These are phyloP conservation scores for Amanita pseudoporphyria DNA, from an alignment of 768 basidiomycete genomes.

Conservation along the genomic window DNA sequence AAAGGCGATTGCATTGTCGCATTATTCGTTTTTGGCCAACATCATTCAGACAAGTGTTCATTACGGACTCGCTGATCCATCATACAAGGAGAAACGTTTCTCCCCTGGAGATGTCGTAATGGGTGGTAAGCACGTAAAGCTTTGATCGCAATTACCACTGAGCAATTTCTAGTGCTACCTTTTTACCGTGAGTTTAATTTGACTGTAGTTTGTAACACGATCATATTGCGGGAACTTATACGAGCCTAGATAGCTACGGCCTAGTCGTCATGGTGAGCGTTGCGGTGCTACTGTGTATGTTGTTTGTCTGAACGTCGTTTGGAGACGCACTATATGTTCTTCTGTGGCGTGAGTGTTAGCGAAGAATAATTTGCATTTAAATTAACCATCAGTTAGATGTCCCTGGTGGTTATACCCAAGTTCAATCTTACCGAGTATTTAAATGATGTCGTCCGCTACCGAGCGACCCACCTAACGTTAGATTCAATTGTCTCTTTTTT, in stretches of 20 bases:
- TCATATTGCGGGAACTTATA: conserved; percentile 1
- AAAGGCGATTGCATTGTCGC: too few relatives aligned
- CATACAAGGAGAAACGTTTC: conserved; percentile 29
- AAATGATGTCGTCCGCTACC: conserved; percentile 44
- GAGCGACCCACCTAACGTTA: conserved; percentile 47
- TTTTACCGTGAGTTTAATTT: conserved; percentile 31
- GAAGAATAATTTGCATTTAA: background rate
- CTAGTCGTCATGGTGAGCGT: conserved; percentile 42
- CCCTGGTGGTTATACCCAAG: too few relatives aligned
- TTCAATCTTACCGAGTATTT: too few relatives aligned
- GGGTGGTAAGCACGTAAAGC: conserved; percentile 29
- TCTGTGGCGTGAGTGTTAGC: conserved; percentile 33
- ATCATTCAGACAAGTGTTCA: too few relatives aligned
- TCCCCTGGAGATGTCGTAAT: too few relatives aligned
- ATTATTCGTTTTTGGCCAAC: conserved; percentile 57
- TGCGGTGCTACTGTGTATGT: background rate
- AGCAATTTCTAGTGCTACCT: too few relatives aligned
- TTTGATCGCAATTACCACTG: conserved; percentile 14
- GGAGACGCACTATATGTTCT: conserved; percentile 45
- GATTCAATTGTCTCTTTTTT: conserved; percentile 9
- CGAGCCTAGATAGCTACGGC: conserved; percentile 44
- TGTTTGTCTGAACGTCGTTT: conserved; percentile 4
- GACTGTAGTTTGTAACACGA: background rate
- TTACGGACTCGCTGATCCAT: conserved; percentile 31
- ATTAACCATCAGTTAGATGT: too few relatives aligned